Percentiles rank a stretch among this genome's conserved stretches.
These are phyloP conservation scores for Panicum miliaceum DNA, from an alignment of 176 grass and related monocot species.

Conservation along the genomic window DNA sequence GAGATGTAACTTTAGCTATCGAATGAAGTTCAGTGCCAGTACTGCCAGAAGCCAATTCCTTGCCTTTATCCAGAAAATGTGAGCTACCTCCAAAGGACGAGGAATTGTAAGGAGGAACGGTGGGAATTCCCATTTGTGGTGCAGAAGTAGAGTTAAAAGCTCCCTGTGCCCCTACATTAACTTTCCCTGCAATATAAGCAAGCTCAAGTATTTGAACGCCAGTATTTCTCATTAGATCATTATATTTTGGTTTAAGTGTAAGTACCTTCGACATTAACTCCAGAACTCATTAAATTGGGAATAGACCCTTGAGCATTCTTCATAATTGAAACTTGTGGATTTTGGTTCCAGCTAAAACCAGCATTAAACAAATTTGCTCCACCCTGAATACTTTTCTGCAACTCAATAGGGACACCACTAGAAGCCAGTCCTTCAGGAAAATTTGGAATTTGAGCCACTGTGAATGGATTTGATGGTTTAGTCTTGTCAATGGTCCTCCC, in stretches of 20 bases:
- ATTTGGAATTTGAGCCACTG: slow-evolving; percentile 59
- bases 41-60: slow-evolving; percentile 66
- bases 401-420: slow-evolving; percentile 58
- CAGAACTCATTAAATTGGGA: slow-evolving; percentile 64
- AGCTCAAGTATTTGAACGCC: slow-evolving; percentile 34
- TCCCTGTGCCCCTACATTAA: slow-evolving; percentile 61
- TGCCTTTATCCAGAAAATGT: slow-evolving; percentile 81
- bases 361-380: slow-evolving; percentile 67
- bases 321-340: slow-evolving; percentile 53
- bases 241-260: slow-evolving; percentile 32
- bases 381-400: slow-evolving; percentile 74
- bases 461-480: slow-evolving; percentile 60
- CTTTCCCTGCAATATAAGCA: slow-evolving; percentile 63
- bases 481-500: slow-evolving; percentile 61
- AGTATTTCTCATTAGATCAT: slow-evolving; percentile 11
- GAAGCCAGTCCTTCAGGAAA: slow-evolving; percentile 70
- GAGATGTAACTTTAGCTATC: slow-evolving; percentile 57
- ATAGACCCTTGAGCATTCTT: slow-evolving; percentile 72
- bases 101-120: slow-evolving; percentile 51
- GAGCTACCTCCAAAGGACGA: slow-evolving; percentile 76
- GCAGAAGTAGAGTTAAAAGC: slow-evolving; percentile 57
- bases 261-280: slow-evolving; percentile 66
- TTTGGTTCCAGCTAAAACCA: slow-evolving; percentile 81
- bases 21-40: slow-evolving; percentile 63
- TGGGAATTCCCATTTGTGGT: slow-evolving; percentile 56